A percentile compares a stretch with the other conserved stretches of the same genome.
Evolutionary conservation across 352 stramenopile species (phyloP).

Genomic region (Globisporangium mamillatum): DNA sequence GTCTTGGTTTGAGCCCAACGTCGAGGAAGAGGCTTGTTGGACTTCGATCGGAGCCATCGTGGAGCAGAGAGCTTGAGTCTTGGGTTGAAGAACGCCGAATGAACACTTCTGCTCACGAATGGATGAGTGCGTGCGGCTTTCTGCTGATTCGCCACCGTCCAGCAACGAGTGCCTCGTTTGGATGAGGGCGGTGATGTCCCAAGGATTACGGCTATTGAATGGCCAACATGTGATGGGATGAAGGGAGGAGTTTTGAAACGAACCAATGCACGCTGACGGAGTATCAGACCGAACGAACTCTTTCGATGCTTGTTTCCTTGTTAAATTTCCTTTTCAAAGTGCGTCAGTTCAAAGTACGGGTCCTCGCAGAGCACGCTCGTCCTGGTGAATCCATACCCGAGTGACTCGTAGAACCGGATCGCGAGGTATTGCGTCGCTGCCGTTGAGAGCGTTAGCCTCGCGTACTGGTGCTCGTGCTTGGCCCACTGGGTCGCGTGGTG

Average conservation of each 20-base stretch:
- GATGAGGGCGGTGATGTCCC: background rate
- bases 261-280: background rate
- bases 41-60: conserved; percentile 2
- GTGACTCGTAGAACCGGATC: conserved; percentile 17
- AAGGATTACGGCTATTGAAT: background rate
- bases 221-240: background rate
- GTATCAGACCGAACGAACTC: too few species aligned
- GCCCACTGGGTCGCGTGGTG: conserved; percentile 11
- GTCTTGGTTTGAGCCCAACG: background rate
- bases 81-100: background rate
- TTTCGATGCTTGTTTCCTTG: too few species aligned
- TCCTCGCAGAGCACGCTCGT: conserved; percentile 8
- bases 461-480: background rate
- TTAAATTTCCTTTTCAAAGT: conserved; percentile 15
- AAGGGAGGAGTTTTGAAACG: background rate
- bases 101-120: background rate
- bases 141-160: background rate
- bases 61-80: background rate
- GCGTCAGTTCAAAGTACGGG: conserved; percentile 13
- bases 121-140: background rate
- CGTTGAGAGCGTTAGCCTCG: conserved; percentile 6
- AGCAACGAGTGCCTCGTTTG: background rate
- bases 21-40: background rate
- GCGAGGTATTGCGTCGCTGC: conserved; percentile 10
- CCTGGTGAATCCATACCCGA: conserved; percentile 13